Evolutionary conservation across 2,329 filamentous ascomycete genomes (phyloP).

Genomic region (Colletotrichum viniferum): DNA sequence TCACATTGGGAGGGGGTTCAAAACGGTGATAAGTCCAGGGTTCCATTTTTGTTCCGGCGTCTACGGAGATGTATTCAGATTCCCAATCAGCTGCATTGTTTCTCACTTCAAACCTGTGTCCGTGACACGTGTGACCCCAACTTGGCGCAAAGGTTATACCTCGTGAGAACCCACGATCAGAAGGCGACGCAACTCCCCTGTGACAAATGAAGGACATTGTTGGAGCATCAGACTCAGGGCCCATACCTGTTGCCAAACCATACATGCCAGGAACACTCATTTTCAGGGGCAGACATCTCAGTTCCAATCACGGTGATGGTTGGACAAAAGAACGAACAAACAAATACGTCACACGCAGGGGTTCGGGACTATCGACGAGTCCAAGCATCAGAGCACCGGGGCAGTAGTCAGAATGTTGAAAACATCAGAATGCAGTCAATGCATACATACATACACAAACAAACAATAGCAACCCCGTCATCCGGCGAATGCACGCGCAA

Average conservation of each 20-base stretch:
- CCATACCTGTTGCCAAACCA: neutral
- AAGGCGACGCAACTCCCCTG: neutral
- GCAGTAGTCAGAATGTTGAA: neutral
- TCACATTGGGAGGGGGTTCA: neutral
- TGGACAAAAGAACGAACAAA: neutral
- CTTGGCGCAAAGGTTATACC: neutral
- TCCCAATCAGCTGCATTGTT: constrained; percentile 6
- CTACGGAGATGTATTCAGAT: constrained; percentile 14
- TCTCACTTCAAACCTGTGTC: neutral
- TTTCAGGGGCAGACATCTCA: neutral
- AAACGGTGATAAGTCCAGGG: neutral
- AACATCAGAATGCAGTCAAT: neutral
- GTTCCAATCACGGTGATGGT: neutral
- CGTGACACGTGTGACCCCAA: neutral
- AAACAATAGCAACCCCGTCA: neutral
- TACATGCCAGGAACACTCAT: neutral
- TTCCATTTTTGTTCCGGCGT: constrained; percentile 18
- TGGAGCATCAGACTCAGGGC: neutral
- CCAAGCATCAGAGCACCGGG: neutral
- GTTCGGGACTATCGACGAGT: neutral
- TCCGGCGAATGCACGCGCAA: neutral
- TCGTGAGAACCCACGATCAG: neutral
- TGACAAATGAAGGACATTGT: neutral
- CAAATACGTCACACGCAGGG: neutral
- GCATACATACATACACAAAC: neutral